Evolutionary conservation across 2,329 filamentous ascomycete species (phyloP).

Genomic region (Fusarium luffae): DNA sequence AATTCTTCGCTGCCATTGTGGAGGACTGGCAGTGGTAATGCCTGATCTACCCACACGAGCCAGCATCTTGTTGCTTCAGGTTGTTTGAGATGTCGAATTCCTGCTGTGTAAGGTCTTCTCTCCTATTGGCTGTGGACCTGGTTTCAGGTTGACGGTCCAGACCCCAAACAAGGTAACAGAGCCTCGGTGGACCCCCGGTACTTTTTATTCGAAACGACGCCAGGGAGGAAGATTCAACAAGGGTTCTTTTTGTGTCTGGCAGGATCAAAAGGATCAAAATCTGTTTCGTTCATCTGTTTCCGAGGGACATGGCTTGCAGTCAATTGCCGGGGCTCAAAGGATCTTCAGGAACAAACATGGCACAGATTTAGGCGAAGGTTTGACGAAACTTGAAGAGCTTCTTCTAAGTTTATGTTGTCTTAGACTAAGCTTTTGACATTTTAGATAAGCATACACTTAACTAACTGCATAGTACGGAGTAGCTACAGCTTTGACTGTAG

Average conservation of each 20-base stretch:
- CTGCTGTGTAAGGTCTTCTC: conserved; percentile 13
- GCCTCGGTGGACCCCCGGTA: conserved; percentile 10
- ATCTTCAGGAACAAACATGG: not conserved
- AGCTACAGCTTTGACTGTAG: not conserved
- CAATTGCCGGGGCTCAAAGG: not conserved
- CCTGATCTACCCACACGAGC: not conserved
- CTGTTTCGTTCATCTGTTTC: conserved; percentile 3
- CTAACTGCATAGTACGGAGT: not conserved
- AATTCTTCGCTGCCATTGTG: conserved; percentile 23
- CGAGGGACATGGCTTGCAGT: not conserved
- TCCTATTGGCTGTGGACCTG: conserved; percentile 26
- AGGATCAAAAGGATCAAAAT: conserved; percentile 1
- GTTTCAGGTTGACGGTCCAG: conserved; percentile 30
- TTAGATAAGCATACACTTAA: not conserved
- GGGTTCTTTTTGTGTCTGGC: not conserved
- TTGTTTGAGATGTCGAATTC: conserved; percentile 17
- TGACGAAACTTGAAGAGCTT: not conserved
- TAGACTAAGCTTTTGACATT: not conserved
- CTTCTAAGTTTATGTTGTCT: not conserved
- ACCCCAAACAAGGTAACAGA: conserved; percentile 21
- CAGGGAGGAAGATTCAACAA: not conserved
- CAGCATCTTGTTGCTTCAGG: not conserved
- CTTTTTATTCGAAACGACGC: conserved; percentile 15
- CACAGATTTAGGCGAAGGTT: not conserved
- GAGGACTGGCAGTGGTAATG: not conserved